Percentiles rank a stretch among this genome's conserved stretches.
Evolutionary conservation across 1,284 basidiomycete genomes (phyloP).

Genomic region (Stygiomarasmius scandens): DNA sequence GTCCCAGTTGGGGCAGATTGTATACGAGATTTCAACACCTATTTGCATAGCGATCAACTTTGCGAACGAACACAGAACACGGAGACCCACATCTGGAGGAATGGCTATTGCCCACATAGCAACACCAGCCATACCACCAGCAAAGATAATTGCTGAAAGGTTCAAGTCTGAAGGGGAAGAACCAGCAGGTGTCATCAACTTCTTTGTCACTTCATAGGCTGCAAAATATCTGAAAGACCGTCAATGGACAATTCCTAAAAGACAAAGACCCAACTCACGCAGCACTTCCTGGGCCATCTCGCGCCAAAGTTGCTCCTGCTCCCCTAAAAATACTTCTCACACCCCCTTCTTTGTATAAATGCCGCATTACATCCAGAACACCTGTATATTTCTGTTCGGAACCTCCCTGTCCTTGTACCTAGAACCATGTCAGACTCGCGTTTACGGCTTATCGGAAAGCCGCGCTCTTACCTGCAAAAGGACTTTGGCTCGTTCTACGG

Average conservation of each 20-base stretch:
- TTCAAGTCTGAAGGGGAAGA: slow-evolving; percentile 82
- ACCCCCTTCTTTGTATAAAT: slow-evolving; percentile 95
- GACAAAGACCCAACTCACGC: slow-evolving; percentile 61
- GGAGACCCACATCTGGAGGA: slow-evolving; percentile 82
- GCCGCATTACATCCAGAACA: slow-evolving; percentile 88
- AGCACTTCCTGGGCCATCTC: slow-evolving; percentile 96
- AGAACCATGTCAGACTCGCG: slow-evolving; percentile 2
- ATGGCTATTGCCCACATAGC: slow-evolving; percentile 98
- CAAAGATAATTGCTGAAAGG: slow-evolving; percentile 85
- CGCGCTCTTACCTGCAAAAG: slow-evolving; percentile 73
- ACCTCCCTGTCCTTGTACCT: slow-evolving; percentile 90
- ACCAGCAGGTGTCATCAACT: slow-evolving; percentile 77
- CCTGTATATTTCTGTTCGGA: slow-evolving; percentile 83
- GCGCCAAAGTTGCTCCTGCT: slow-evolving; percentile 87
- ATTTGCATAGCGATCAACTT: slow-evolving; percentile 5
- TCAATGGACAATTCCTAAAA: neutral
- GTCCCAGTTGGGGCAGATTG: slow-evolving; percentile 98
- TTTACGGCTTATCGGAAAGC: slow-evolving; percentile 4
- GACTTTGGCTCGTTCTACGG: slow-evolving; percentile 97
- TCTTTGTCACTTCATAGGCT: slow-evolving; percentile 95
- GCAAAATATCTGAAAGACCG: slow-evolving; percentile 82
- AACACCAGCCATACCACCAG: slow-evolving; percentile 94
- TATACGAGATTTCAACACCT: slow-evolving; percentile 95
- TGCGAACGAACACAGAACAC: neutral
- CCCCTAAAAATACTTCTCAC: slow-evolving; percentile 93